phyloP scores from a whole-genome alignment of 768 basidiomycete genomes.

The Scleroderma citrinum region DNA sequence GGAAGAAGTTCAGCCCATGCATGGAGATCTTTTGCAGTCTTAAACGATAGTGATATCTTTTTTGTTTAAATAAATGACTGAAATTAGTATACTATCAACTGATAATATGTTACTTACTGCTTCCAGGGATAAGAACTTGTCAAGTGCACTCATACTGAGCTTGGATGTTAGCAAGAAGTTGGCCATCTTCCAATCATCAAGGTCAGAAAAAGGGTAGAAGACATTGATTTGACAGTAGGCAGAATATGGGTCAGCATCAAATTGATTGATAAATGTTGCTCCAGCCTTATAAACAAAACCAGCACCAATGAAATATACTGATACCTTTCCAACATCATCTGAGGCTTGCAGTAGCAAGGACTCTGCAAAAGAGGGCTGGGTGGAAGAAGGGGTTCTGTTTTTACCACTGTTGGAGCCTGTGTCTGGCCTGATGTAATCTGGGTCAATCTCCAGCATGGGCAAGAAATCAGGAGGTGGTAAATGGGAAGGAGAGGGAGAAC shows the following conservation, averaged over 20 bases:
- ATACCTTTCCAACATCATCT: not conserved
- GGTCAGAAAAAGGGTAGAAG: slow-evolving; percentile 28
- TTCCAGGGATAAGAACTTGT: slow-evolving; percentile 23
- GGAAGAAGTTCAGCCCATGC: slow-evolving; percentile 24
- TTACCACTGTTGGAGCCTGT: too few species aligned
- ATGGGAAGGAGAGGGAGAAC: too few species aligned
- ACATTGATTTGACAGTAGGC: slow-evolving; percentile 14
- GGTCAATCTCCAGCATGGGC: too few species aligned
- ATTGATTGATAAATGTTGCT: slow-evolving; percentile 21
- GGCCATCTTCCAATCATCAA: slow-evolving; percentile 29
- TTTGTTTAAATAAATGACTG: slow-evolving; percentile 14
- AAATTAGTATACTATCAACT: not conserved
- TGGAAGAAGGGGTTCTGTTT: not conserved
- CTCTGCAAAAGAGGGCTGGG: not conserved
- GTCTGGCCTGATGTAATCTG: too few species aligned
- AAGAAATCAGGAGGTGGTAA: too few species aligned
- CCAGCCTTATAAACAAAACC: not conserved
- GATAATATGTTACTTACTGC: slow-evolving; percentile 13
- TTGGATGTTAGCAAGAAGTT: slow-evolving; percentile 22
- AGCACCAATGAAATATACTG: not conserved
- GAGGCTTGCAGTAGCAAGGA: not conserved
- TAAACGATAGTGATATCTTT: slow-evolving; percentile 20
- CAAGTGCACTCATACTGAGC: slow-evolving; percentile 25
- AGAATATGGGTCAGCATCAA: slow-evolving; percentile 20
- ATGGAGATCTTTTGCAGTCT: slow-evolving; percentile 22